phyloP scores from a whole-genome alignment of 345 rosid genomes.

The Cardamine resedifolia region DNA sequence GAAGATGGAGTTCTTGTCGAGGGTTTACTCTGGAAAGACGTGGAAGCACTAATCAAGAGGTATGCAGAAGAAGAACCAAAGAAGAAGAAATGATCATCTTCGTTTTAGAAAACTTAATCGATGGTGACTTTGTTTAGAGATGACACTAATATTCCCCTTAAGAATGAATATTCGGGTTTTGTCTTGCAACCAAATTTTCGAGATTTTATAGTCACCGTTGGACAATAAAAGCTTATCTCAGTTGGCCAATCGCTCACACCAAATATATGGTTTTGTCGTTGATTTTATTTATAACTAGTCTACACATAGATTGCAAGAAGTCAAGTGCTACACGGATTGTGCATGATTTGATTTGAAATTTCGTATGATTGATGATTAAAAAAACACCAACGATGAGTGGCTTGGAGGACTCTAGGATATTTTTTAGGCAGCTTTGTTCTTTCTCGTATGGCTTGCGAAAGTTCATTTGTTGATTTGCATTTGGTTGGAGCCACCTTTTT shows the following conservation, averaged over 20 bases:
- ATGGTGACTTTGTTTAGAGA: constrained; percentile 17
- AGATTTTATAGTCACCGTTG: constrained; percentile 1
- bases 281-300: not conserved
- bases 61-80: constrained; percentile 81
- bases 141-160: not conserved
- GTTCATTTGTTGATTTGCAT: not conserved
- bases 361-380: not conserved
- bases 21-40: constrained; percentile 93
- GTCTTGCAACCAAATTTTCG: not conserved
- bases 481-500: not conserved
- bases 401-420: not conserved
- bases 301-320: not conserved
- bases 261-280: not conserved
- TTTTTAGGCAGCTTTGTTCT: constrained; percentile 7
- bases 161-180: constrained; percentile 6
- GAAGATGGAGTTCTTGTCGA: constrained; percentile 88
- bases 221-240: not conserved
- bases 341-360: not conserved
- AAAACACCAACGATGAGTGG: constrained; percentile 4
- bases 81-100: constrained; percentile 63
- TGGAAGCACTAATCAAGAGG: constrained; percentile 56
- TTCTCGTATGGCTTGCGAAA: constrained; percentile 1
- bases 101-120: constrained; percentile 14
- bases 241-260: constrained; percentile 13
- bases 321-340: constrained; percentile 8